Evolutionary conservation across 805 yeast genomes (phyloP).

Genomic region (Candida yuanshanica): DNA sequence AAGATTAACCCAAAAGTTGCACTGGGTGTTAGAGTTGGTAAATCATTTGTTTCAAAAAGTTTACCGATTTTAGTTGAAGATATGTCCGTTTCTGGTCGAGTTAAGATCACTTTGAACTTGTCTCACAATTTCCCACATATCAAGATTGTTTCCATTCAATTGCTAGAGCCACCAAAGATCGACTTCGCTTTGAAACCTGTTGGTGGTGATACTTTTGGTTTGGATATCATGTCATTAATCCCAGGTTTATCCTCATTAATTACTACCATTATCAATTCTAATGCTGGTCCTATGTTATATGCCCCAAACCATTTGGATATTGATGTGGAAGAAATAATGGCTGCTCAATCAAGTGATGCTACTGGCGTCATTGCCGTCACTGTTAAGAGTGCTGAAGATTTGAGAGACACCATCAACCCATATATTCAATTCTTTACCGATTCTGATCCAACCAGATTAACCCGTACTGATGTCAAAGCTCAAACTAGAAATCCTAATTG

Average conservation of each 20-base stretch:
- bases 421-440: slow-evolving; percentile 44
- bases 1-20: slow-evolving; percentile 79
- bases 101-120: slow-evolving; percentile 58
- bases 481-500: slow-evolving; percentile 53
- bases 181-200: slow-evolving; percentile 80
- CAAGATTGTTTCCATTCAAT: slow-evolving; percentile 60
- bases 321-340: slow-evolving; percentile 67
- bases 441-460: slow-evolving; percentile 35
- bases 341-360: slow-evolving; percentile 58
- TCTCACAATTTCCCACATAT: slow-evolving; percentile 74
- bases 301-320: slow-evolving; percentile 78
- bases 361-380: slow-evolving; percentile 65
- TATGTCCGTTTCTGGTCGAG: slow-evolving; percentile 68
- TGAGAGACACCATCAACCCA: slow-evolving; percentile 53
- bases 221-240: slow-evolving; percentile 77
- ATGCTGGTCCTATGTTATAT: slow-evolving; percentile 69
- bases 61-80: slow-evolving; percentile 77
- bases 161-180: slow-evolving; percentile 72
- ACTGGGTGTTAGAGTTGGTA: slow-evolving; percentile 74
- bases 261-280: slow-evolving; percentile 61
- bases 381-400: slow-evolving; percentile 44
- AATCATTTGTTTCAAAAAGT: slow-evolving; percentile 69
- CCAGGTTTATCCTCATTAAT: slow-evolving; percentile 77
- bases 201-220: slow-evolving; percentile 84
- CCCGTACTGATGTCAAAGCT: slow-evolving; percentile 53